Conservation (phyloP, 2,329 filamentous ascomycete genomes). For the Paecilomyces variotii region DNA sequence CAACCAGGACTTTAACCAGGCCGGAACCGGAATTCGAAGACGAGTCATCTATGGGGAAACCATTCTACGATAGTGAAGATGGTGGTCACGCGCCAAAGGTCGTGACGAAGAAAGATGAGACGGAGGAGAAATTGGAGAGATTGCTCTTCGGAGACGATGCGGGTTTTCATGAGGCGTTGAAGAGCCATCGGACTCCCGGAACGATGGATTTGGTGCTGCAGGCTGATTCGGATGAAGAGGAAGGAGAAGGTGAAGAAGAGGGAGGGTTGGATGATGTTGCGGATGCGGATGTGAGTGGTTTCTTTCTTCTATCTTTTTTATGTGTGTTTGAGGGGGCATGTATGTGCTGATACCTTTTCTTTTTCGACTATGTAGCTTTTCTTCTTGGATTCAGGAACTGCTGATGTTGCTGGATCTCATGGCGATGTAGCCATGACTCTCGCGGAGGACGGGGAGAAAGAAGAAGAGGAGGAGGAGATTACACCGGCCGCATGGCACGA, state of each 20-base stretch:
- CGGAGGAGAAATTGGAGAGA: conserved; percentile 78
- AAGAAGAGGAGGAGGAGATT: conserved; percentile 16
- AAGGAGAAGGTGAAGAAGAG: conserved; percentile 42
- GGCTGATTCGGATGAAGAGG: conserved; percentile 25
- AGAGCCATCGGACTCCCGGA: conserved; percentile 44
- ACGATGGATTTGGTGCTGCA: conserved; percentile 29
- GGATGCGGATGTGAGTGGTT: conserved; percentile 58
- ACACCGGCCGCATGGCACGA: conserved; percentile 65
- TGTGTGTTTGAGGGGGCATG: not conserved
- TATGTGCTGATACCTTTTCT: not conserved
- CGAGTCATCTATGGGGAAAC: not conserved
- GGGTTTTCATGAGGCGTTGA: conserved; percentile 71
- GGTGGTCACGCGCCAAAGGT: conserved; percentile 13
- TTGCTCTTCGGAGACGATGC: conserved; percentile 80
- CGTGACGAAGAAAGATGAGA: conserved; percentile 62
- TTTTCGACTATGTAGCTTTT: conserved; percentile 51
- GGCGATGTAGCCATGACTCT: conserved; percentile 28
- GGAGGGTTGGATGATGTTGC: conserved; percentile 56
- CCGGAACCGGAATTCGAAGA: not conserved
- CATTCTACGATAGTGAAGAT: not conserved
- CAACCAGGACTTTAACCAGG: not conserved
- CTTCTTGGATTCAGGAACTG: conserved; percentile 64
- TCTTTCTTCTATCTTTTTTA: not conserved
- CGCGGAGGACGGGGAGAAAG: conserved; percentile 28
- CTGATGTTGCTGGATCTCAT: conserved; percentile 26